These are phyloP conservation scores for Anacardium occidentale DNA, from an alignment of 345 rosid genomes.

Conservation along the genomic window DNA sequence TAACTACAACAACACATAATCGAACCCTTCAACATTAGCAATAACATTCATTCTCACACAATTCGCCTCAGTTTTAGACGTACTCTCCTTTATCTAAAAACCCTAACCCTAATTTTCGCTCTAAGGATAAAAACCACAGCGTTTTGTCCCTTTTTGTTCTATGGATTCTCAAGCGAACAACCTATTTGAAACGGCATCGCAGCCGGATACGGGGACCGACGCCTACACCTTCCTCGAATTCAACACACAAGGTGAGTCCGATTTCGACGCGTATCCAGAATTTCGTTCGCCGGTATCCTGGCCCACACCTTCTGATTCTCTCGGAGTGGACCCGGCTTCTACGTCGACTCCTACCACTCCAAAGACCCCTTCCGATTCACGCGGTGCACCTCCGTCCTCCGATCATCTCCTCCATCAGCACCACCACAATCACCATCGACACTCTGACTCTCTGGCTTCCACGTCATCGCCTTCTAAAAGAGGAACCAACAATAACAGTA, in stretches of 20 bases:
- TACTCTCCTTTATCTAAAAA: conserved; percentile 13
- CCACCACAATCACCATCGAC: conserved; percentile 15
- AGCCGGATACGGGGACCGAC: conserved; percentile 82
- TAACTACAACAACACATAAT: neutral
- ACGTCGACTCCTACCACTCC: conserved; percentile 27
- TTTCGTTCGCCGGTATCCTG: conserved; percentile 77
- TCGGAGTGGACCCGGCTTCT: conserved; percentile 39
- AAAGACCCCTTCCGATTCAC: conserved; percentile 34
- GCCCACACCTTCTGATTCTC: conserved; percentile 93
- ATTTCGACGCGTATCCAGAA: conserved; percentile 83
- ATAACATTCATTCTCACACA: neutral
- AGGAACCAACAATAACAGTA: conserved; percentile 27
- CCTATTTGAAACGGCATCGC: conserved; percentile 90
- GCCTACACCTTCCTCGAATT: conserved; percentile 95
- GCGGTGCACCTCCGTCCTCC: conserved; percentile 34
- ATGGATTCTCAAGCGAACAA: conserved; percentile 80
- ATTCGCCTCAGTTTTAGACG: neutral
- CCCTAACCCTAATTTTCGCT: conserved; percentile 25
- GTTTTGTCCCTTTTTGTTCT: neutral
- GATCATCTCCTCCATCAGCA: conserved; percentile 42
- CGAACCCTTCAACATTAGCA: neutral
- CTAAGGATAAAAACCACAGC: neutral
- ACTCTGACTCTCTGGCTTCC: conserved; percentile 17
- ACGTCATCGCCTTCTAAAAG: conserved; percentile 20
- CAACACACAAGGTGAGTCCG: conserved; percentile 96